Evolutionary conservation across 2,329 filamentous ascomycete genomes (phyloP).

Genomic region (Apiospora malaysiana): DNA sequence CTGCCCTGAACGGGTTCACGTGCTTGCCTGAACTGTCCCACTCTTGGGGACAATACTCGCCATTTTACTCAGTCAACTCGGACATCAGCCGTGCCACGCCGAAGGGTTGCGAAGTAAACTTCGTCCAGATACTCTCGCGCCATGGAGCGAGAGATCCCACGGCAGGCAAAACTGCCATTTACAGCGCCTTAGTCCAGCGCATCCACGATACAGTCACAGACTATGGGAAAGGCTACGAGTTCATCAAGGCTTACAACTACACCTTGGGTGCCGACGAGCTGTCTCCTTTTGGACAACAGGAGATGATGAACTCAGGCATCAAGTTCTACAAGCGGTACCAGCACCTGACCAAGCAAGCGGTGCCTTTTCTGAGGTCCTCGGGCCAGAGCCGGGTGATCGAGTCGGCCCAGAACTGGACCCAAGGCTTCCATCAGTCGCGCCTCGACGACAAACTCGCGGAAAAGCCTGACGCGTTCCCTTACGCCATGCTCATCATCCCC

Average conservation of each 20-base stretch:
- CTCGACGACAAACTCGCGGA: constrained; percentile 47
- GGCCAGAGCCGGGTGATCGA: constrained; percentile 73
- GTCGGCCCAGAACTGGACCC: constrained; percentile 77
- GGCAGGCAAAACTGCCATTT: constrained; percentile 65
- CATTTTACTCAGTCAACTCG: constrained; percentile 79
- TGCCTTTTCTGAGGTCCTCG: constrained; percentile 76
- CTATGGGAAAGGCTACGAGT: constrained; percentile 70
- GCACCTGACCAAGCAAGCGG: constrained; percentile 59
- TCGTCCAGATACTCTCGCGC: constrained; percentile 81
- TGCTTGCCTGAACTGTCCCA: constrained; percentile 68
- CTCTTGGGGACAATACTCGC: constrained; percentile 87
- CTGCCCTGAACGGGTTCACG: constrained; percentile 62
- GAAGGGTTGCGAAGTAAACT: constrained; percentile 73
- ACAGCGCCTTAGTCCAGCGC: constrained; percentile 66
- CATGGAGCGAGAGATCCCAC: constrained; percentile 89
- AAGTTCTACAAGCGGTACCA: constrained; percentile 79
- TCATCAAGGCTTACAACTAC: constrained; percentile 76
- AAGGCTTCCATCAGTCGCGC: constrained; percentile 72
- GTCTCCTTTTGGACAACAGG: constrained; percentile 69
- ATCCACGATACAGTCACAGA: constrained; percentile 64
- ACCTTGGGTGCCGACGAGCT: constrained; percentile 72
- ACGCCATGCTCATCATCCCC: constrained; percentile 69
- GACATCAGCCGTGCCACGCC: constrained; percentile 67
- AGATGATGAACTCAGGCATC: constrained; percentile 76
- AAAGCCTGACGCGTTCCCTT: constrained; percentile 51